phyloP scores from a whole-genome alignment of 2,329 filamentous ascomycete genomes.

The Colletotrichum cordylinicola region DNA sequence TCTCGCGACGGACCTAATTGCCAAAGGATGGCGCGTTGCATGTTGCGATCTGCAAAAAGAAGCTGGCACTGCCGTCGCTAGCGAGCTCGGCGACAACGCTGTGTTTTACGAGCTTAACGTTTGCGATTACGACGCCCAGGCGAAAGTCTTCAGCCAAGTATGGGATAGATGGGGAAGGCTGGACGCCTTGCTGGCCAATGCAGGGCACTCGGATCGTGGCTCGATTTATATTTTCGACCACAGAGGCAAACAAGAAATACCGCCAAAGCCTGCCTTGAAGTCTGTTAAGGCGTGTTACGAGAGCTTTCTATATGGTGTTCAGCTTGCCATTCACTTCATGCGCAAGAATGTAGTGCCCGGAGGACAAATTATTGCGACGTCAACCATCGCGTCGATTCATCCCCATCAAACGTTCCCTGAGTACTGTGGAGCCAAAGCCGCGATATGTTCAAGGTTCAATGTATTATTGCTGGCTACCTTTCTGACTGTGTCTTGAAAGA shows the following conservation, averaged over 20 bases:
- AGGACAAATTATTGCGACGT: not conserved
- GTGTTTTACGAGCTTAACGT: not conserved
- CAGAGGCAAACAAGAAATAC: not conserved
- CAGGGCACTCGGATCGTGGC: not conserved
- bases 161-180: not conserved
- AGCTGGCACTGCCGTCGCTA: not conserved
- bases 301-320: not conserved
- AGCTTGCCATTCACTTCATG: not conserved
- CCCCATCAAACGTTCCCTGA: not conserved
- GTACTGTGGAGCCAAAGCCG: not conserved
- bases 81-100: not conserved
- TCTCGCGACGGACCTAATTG: not conserved
- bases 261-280: not conserved
- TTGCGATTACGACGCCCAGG: not conserved
- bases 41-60: not conserved
- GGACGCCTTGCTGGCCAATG: not conserved
- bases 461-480: not conserved
- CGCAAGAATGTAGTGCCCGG: not conserved
- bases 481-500: not conserved
- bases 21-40: not conserved
- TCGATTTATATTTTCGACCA: not conserved
- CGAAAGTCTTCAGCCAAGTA: not conserved
- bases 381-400: not conserved
- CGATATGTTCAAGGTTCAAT: not conserved
- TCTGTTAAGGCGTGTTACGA: not conserved